Evolutionary conservation across 140 eudicot species (phyloP).

Genomic region (Bidens hawaiensis): DNA sequence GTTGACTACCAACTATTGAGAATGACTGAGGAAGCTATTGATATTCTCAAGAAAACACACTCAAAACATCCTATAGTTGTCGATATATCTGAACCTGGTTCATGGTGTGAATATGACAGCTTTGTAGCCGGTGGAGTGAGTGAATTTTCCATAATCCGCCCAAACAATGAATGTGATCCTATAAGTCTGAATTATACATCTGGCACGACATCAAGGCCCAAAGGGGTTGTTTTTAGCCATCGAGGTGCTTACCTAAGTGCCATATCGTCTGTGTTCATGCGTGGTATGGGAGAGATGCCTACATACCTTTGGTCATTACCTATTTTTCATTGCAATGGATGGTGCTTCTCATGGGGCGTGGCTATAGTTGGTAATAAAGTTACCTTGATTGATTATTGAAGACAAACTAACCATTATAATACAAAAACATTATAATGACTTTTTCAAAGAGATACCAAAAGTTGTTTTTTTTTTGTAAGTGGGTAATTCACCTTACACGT

Average conservation of each 20-base stretch:
- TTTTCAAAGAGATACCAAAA: too few species aligned
- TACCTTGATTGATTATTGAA: too few species aligned
- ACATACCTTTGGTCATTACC: constrained; percentile 43
- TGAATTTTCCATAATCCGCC: constrained; percentile 9
- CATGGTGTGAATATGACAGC: constrained; percentile 18
- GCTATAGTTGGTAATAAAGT: constrained; percentile 18
- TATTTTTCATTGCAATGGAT: constrained; percentile 44
- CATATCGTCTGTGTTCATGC: constrained; percentile 11
- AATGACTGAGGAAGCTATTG: constrained; percentile 16
- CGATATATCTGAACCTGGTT: constrained; percentile 18
- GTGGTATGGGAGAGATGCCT: constrained; percentile 29
- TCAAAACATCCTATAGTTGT: constrained; percentile 24
- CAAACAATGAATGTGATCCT: constrained; percentile 31
- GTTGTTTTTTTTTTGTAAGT: too few species aligned
- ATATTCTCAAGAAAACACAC: constrained; percentile 2
- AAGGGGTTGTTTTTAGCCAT: constrained; percentile 41
- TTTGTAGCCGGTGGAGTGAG: constrained; percentile 23
- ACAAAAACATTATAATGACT: too few species aligned
- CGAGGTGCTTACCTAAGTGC: constrained; percentile 38
- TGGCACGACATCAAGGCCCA: constrained; percentile 39
- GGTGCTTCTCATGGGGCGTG: constrained; percentile 43
- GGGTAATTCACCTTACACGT: too few species aligned
- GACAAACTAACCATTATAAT: too few species aligned
- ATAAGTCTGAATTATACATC: constrained; percentile 40
- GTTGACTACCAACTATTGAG: constrained; percentile 26